phyloP scores from a whole-genome alignment of 148 eudicot species.

The Amaranthus cruentus region DNA sequence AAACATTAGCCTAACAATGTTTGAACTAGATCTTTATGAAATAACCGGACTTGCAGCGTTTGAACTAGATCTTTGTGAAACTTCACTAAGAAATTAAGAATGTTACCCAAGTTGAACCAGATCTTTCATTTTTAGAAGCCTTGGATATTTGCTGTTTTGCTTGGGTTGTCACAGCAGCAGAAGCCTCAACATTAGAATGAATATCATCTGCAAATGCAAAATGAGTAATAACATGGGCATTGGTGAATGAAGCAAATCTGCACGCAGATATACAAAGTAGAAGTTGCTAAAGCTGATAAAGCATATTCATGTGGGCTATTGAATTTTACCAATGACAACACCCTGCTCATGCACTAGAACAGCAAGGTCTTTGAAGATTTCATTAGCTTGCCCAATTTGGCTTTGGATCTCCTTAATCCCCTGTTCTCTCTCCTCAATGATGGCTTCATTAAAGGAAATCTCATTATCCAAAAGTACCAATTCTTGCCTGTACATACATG shows the following conservation, averaged over 20 bases:
- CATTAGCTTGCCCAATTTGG: constrained; percentile 71
- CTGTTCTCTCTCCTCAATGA: constrained; percentile 67
- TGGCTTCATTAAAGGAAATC: constrained; percentile 62
- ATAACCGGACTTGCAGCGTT: not conserved
- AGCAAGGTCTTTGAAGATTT: constrained; percentile 72
- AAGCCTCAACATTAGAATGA: constrained; percentile 48
- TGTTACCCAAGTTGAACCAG: constrained; percentile 58
- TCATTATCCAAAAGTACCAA: constrained; percentile 61
- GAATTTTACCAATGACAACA: constrained; percentile 50
- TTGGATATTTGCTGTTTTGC: constrained; percentile 52
- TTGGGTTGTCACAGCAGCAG: constrained; percentile 58
- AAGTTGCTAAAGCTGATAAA: constrained; percentile 2
- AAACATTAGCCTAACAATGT: not conserved
- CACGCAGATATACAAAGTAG: constrained; percentile 1
- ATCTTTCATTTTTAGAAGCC: constrained; percentile 58
- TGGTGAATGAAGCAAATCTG: constrained; percentile 3
- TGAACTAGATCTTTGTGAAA: constrained; percentile 1
- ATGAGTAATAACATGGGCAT: not conserved
- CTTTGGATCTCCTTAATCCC: constrained; percentile 62
- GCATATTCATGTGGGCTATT: constrained; percentile 1
- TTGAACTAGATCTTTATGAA: not conserved
- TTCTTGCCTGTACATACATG: constrained; percentile 51
- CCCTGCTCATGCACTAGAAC: constrained; percentile 74
- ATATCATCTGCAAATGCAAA: constrained; percentile 46
- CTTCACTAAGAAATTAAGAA: not conserved